Evolutionary conservation across 129 eudicot genomes (phyloP).

Genomic region (Tanacetum coccineum): DNA sequence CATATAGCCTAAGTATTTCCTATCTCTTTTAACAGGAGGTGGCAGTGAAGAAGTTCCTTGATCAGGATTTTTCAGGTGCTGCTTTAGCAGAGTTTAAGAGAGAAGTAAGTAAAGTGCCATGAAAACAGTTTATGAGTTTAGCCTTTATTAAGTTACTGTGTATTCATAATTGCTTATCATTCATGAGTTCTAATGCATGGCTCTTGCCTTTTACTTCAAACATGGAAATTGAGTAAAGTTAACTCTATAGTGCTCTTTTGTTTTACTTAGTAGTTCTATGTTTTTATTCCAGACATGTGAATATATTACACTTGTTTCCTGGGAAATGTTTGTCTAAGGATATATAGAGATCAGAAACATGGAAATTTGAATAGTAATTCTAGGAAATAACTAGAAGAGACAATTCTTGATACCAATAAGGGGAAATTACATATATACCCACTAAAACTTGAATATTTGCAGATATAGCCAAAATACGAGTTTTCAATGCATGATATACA

Average conservation of each 20-base stretch:
- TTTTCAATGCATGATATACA: too few species aligned
- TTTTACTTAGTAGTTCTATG: background rate
- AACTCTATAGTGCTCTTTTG: background rate
- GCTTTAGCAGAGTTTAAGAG: constrained; percentile 96
- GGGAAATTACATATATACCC: too few species aligned
- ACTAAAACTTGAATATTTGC: too few species aligned
- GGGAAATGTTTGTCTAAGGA: background rate
- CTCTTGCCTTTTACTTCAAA: too few species aligned
- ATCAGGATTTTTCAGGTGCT: constrained; percentile 99
- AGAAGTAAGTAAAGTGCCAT: constrained; percentile 56
- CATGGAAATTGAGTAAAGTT: too few species aligned
- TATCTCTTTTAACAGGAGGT: constrained; percentile 65
- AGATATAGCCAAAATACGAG: too few species aligned
- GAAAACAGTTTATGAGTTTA: background rate
- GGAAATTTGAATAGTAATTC: constrained; percentile 10
- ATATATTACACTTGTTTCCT: background rate
- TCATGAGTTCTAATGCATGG: background rate
- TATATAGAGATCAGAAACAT: background rate
- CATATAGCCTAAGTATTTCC: constrained; percentile 18
- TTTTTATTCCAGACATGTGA: background rate
- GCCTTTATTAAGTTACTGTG: background rate
- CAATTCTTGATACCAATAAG: constrained; percentile 7
- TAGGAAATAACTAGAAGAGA: constrained; percentile 2
- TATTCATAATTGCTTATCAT: background rate
- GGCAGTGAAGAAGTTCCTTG: constrained; percentile 98